A percentile compares a stretch with the other conserved stretches of the same genome.
phyloP scores from a whole-genome alignment of 2,329 filamentous ascomycete genomes.

The Microthyrium microscopicum region DNA sequence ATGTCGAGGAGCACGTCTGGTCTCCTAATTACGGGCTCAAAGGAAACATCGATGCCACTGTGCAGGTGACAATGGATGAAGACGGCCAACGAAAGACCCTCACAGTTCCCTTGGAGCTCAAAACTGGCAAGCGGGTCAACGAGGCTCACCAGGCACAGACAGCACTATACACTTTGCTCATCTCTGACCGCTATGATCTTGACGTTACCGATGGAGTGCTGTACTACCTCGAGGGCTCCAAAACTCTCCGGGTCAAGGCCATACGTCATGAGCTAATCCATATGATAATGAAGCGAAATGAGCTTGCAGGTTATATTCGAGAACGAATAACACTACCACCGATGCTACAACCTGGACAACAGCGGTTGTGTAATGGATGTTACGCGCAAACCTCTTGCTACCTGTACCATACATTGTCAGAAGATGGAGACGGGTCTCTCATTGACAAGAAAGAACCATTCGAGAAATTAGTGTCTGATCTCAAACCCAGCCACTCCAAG shows the following conservation, averaged over 20 bases:
- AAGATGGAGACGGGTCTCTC: slow-evolving; percentile 64
- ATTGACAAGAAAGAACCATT: slow-evolving; percentile 75
- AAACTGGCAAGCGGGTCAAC: slow-evolving; percentile 72
- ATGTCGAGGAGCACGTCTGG: slow-evolving; percentile 97
- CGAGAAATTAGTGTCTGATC: slow-evolving; percentile 58
- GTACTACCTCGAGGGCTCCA: slow-evolving; percentile 87
- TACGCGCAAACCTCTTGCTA: slow-evolving; percentile 88
- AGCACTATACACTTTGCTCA: slow-evolving; percentile 76
- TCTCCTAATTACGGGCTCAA: slow-evolving; percentile 95
- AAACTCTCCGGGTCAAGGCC: slow-evolving; percentile 69
- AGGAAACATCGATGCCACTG: slow-evolving; percentile 92
- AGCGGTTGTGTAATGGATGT: slow-evolving; percentile 57
- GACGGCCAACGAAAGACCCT: slow-evolving; percentile 48
- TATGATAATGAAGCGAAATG: slow-evolving; percentile 93
- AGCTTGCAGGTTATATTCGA: slow-evolving; percentile 69
- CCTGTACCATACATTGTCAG: slow-evolving; percentile 79
- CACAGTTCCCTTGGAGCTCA: slow-evolving; percentile 86
- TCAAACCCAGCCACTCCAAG: slow-evolving; percentile 55
- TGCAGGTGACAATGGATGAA: slow-evolving; percentile 70
- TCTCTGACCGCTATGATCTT: slow-evolving; percentile 88
- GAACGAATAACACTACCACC: slow-evolving; percentile 68
- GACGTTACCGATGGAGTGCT: slow-evolving; percentile 79
- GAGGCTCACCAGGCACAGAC: slow-evolving; percentile 83
- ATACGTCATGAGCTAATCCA: slow-evolving; percentile 79
- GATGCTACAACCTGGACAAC: slow-evolving; percentile 65